Conservation (phyloP, 768 basidiomycete species). For the Holtermannia corniformis region DNA sequence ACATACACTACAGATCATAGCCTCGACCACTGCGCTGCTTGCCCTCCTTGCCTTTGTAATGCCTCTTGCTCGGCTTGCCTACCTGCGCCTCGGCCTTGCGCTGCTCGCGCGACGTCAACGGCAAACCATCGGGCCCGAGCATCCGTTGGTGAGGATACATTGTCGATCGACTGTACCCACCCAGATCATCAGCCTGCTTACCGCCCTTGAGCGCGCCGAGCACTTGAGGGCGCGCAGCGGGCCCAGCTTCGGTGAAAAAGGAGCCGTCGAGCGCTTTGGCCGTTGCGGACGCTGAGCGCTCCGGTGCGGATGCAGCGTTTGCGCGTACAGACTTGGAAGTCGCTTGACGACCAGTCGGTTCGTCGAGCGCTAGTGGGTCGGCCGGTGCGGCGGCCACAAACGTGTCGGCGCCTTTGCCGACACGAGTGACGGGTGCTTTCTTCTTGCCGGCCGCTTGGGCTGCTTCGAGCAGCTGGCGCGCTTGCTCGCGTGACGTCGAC, state of each 20-base stretch:
- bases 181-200: constrained; percentile 41
- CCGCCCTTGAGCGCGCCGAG: constrained; percentile 43
- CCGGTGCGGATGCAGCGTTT: constrained; percentile 36
- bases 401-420: constrained; percentile 73
- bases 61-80: constrained; percentile 56
- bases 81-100: constrained; percentile 55
- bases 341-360: constrained; percentile 41
- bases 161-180: constrained; percentile 53
- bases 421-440: constrained; percentile 74
- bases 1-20: constrained; percentile 53
- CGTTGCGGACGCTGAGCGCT: constrained; percentile 30
- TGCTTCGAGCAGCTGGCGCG: constrained; percentile 49
- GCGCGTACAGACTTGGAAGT: constrained; percentile 28
- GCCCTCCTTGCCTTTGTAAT: constrained; percentile 70
- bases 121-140: constrained; percentile 69
- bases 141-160: constrained; percentile 76
- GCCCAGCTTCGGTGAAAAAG: constrained; percentile 61
- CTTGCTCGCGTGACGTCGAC: constrained; percentile 51
- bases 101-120: constrained; percentile 43
- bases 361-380: neutral
- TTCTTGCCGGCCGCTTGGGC: constrained; percentile 58
- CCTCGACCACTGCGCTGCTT: constrained; percentile 91
- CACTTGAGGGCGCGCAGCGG: constrained; percentile 56
- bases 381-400: constrained; percentile 49
- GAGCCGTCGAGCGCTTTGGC: constrained; percentile 64